These are phyloP conservation scores for Neospermospora avenae DNA, from an alignment of 2,329 filamentous ascomycete genomes.

Conservation along the genomic window DNA sequence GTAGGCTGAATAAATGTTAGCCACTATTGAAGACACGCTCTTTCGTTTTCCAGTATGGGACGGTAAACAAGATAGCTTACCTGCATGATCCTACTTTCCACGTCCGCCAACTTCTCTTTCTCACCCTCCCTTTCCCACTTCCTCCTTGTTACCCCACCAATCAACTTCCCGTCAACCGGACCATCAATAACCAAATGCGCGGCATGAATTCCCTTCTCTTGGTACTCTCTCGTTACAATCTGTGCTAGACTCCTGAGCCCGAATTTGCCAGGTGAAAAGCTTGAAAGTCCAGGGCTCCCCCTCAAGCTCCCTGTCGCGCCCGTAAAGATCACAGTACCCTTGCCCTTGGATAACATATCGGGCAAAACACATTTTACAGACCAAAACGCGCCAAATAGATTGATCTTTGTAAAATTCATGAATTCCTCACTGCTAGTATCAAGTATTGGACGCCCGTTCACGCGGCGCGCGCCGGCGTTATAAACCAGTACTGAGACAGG, in stretches of 20 bases:
- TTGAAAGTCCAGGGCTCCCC: constrained; percentile 63
- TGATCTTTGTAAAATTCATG: constrained; percentile 25
- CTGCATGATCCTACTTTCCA: constrained; percentile 20
- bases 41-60: neutral
- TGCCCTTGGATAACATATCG: constrained; percentile 19
- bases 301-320: constrained; percentile 78
- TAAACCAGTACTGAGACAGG: constrained; percentile 21
- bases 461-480: constrained; percentile 23
- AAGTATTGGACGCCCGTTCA: constrained; percentile 21
- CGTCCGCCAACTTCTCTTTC: constrained; percentile 17
- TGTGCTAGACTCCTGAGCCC: constrained; percentile 70
- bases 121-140: constrained; percentile 41
- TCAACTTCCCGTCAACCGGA: constrained; percentile 46
- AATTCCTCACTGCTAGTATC: constrained; percentile 24
- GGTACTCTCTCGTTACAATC: constrained; percentile 75
- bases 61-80: neutral
- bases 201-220: constrained; percentile 76
- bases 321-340: constrained; percentile 63
- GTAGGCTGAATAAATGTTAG: constrained; percentile 7
- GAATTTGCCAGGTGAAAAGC: constrained; percentile 76
- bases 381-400: constrained; percentile 27
- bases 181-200: constrained; percentile 78
- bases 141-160: constrained; percentile 43
- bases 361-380: constrained; percentile 20
- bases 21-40: neutral